These are phyloP conservation scores for Chlamydomonas schloesseri DNA, from an alignment of 139 green algal genomes.

Conservation along the genomic window DNA sequence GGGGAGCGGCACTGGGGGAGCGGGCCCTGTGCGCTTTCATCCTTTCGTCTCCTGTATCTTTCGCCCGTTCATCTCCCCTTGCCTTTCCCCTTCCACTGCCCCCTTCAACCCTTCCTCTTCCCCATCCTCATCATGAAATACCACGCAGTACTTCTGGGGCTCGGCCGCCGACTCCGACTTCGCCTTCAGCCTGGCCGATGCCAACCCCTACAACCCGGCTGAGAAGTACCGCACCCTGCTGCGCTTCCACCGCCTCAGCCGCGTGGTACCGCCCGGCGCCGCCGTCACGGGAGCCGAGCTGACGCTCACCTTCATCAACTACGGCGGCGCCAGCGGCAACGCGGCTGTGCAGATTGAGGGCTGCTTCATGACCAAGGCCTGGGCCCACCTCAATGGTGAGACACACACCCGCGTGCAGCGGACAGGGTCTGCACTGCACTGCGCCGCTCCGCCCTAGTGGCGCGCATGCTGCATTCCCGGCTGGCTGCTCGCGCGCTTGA, in stretches of 20 bases:
- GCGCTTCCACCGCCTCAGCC: not conserved
- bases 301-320: constrained; percentile 27
- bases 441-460: too few relatives aligned
- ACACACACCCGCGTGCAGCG: too few relatives aligned
- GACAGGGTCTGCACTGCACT: too few relatives aligned
- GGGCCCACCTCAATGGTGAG: not conserved
- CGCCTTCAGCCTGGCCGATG: constrained; percentile 1
- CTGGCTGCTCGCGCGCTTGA: too few relatives aligned
- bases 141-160: constrained; percentile 22
- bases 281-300: not conserved
- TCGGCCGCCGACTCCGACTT: not conserved
- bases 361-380: constrained; percentile 27
- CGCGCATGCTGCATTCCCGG: too few relatives aligned
- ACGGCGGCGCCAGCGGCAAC: not conserved
- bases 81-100: too few relatives aligned
- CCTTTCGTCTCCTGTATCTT: too few relatives aligned
- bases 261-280: not conserved
- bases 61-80: too few relatives aligned
- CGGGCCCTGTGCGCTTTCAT: too few relatives aligned
- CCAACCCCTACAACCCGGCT: not conserved
- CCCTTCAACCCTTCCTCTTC: too few relatives aligned
- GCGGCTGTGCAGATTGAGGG: not conserved
- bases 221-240: constrained; percentile 18
- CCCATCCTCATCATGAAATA: too few relatives aligned
- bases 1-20: too few relatives aligned